Base-by-base conservation (phyloP, 2,329 filamentous ascomycete genomes). In the Zalaria sp. region DNA sequence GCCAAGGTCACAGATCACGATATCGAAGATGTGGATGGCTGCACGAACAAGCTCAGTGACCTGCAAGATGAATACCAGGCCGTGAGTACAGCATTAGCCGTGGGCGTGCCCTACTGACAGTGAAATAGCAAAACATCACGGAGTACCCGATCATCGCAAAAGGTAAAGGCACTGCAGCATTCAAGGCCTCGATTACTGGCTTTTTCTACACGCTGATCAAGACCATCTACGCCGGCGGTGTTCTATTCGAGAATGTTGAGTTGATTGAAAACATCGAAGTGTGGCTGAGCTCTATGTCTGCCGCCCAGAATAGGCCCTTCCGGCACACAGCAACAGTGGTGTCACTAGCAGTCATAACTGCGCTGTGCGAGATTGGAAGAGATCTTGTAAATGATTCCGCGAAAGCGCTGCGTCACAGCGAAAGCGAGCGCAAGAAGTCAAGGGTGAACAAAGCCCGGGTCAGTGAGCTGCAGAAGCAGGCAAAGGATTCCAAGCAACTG, bases 91-190 rank as follows among this genome's bases (percentile, higher is more conserved):
- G 41, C 40, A 25, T 41, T 38, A 36, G 44, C 49, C 5, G 6
- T 35, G 42, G 40, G 3, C 9, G 27, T 40, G 39, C 34, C 34
- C 41, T 45, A 40, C 47, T 10, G 18, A 18, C 37, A 37, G 32
- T 35, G 28, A 27, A 27, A 44, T 46, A 80, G 68, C 74, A 82
- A 71, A 77, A 83, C 57, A 81, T 89, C 39, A 81, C 83, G 28
- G 91, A 96, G 38, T 98, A 98, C 55, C 91, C 91, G 34, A 73
- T 98, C 36, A 83, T 93, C 44, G 83, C 86, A 10, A 88, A 80
- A 62, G 73, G 79, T 34, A 89, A 83, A 59, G 78, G 77, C 44
- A 82, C 77, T 48, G 75, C 77, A 49, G 75, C 81, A 26, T 95
- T 96, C 63, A 83, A 85, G 48, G 73, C 81, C 34, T 72, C 81